Conservation (phyloP, 2,329 filamentous ascomycete genomes). For the Chaetomium globosum region DNA sequence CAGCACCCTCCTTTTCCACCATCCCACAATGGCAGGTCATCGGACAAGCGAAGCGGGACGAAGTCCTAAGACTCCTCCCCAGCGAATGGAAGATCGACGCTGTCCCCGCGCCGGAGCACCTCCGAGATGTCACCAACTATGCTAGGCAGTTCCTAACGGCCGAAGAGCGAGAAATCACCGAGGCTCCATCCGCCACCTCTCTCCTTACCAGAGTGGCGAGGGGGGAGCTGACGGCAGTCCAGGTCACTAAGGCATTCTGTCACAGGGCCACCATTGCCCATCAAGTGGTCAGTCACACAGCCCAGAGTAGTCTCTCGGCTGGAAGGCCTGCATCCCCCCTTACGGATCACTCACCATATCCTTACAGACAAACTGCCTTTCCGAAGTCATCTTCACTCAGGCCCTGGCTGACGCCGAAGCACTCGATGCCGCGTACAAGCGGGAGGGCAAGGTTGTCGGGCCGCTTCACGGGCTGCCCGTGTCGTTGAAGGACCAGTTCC, state of each 20-base stretch:
- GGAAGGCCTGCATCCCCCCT: no score
- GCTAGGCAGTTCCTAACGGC: background rate
- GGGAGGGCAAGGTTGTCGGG: slow-evolving; percentile 38
- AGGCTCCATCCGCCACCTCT: background rate
- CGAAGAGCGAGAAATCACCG: slow-evolving; percentile 3
- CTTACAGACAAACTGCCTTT: slow-evolving; percentile 48
- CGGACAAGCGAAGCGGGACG: slow-evolving; percentile 3
- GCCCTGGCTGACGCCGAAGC: slow-evolving; percentile 51
- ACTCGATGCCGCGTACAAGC: slow-evolving; percentile 51
- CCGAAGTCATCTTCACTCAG: slow-evolving; percentile 55
- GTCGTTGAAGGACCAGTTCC: slow-evolving; percentile 52
- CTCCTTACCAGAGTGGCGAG: slow-evolving; percentile 28
- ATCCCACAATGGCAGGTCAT: slow-evolving; percentile 1
- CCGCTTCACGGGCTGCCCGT: slow-evolving; percentile 66
- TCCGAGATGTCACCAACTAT: background rate
- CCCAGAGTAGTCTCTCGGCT: no score
- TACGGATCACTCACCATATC: background rate
- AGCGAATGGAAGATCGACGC: background rate
- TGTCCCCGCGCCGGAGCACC: background rate
- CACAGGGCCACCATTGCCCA: slow-evolving; percentile 59
- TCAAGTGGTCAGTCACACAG: slow-evolving; percentile 55
- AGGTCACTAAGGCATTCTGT: slow-evolving; percentile 50
- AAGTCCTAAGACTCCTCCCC: background rate
- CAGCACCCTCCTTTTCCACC: background rate
- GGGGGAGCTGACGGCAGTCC: slow-evolving; percentile 44